phyloP scores from a whole-genome alignment of 1,284 basidiomycete species.

The Ceratobasidium sp. region DNA sequence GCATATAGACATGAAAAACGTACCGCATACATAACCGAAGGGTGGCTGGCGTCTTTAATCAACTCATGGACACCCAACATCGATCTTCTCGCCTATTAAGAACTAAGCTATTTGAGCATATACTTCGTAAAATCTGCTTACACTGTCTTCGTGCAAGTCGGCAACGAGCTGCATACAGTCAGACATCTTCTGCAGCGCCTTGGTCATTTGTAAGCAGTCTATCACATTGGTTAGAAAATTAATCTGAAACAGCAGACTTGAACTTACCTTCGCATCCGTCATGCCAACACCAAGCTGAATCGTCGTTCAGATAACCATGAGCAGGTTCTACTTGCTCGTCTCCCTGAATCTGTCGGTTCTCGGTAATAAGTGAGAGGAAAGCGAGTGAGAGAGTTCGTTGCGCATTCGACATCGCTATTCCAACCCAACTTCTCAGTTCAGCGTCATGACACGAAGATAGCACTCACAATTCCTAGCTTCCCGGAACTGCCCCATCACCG shows the following conservation, averaged over 20 bases:
- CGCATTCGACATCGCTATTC: conserved; percentile 77
- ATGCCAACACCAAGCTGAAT: conserved; percentile 89
- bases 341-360: conserved; percentile 57
- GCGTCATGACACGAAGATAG: too few relatives aligned
- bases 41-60: conserved; percentile 80
- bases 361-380: conserved; percentile 75
- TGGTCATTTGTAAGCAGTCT: conserved; percentile 82
- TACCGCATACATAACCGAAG: conserved; percentile 76
- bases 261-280: conserved; percentile 74
- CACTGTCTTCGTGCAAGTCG: conserved; percentile 82
- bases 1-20: conserved; percentile 45
- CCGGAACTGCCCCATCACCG: conserved; percentile 70
- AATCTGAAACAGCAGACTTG: not conserved
- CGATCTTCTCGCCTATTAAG: conserved; percentile 72
- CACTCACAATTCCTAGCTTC: conserved; percentile 74
- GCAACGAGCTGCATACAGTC: conserved; percentile 81
- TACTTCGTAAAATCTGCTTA: conserved; percentile 57
- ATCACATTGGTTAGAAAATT: not conserved
- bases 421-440: conserved; percentile 9
- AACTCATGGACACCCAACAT: conserved; percentile 81
- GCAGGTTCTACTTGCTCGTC: conserved; percentile 60
- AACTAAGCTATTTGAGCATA: not conserved
- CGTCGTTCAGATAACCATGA: conserved; percentile 65
- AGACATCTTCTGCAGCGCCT: conserved; percentile 80
- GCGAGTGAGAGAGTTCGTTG: conserved; percentile 78